Conservation (phyloP, 139 green algal species). For the Chlorella sp. region DNA sequence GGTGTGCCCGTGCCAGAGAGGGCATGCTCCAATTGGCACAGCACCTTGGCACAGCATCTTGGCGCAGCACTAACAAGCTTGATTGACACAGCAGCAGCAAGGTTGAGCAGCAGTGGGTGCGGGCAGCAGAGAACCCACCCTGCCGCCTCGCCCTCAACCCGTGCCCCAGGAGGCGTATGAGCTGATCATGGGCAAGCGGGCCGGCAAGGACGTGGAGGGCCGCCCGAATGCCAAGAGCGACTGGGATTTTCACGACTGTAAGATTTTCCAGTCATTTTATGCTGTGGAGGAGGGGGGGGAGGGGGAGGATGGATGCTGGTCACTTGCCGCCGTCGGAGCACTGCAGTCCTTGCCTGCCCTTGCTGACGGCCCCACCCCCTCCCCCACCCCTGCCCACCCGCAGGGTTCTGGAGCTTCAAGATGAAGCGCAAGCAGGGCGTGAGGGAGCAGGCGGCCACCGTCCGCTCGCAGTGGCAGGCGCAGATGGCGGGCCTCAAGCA, state of each 20-base stretch:
- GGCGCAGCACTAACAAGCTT: too few relatives aligned
- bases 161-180: constrained; percentile 50
- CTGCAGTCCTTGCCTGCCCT: too few relatives aligned
- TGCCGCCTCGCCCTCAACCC: background rate
- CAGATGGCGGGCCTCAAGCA: constrained; percentile 36
- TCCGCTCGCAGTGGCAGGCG: constrained; percentile 21
- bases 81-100: too few relatives aligned
- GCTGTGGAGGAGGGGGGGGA: too few relatives aligned
- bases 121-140: too few relatives aligned
- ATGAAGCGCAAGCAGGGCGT: constrained; percentile 5
- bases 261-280: too few relatives aligned
- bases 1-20: too few relatives aligned
- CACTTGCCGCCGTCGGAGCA: too few relatives aligned
- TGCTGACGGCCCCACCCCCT: background rate
- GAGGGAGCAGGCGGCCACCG: background rate
- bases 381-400: background rate
- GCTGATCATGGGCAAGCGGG: constrained; percentile 37
- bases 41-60: too few relatives aligned
- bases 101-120: too few relatives aligned
- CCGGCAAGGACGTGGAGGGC: constrained; percentile 27
- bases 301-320: too few relatives aligned
- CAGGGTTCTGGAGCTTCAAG: constrained; percentile 44
- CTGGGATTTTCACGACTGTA: constrained; percentile 55
- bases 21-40: too few relatives aligned
- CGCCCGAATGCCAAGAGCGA: background rate